Conservation (phyloP, 1,139 yeast genomes). For the Zhuliangozyma blackwelliae region DNA sequence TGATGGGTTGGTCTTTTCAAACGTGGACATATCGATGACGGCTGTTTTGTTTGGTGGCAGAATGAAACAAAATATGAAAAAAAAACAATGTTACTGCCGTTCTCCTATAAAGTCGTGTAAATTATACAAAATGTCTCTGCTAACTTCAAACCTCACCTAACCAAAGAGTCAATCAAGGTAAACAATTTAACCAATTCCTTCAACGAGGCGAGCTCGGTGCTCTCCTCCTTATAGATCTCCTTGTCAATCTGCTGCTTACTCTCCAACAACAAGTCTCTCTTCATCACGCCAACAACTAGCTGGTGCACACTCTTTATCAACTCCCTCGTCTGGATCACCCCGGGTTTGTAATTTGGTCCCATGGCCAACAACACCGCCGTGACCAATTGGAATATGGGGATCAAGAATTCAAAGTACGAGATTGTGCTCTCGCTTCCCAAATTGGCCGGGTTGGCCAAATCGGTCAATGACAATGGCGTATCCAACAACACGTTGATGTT, state of each 20-base stretch:
- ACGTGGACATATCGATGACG: not conserved
- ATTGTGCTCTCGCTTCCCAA: constrained; percentile 22
- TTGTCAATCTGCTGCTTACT: constrained; percentile 8
- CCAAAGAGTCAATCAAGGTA: constrained; percentile 54
- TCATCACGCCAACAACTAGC: constrained; percentile 63
- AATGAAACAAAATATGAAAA: no score
- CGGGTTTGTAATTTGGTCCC: constrained; percentile 72
- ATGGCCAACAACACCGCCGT: constrained; percentile 66
- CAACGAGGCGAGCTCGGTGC: constrained; percentile 27
- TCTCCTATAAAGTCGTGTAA: no score
- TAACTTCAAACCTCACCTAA: constrained; percentile 23
- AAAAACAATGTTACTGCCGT: no score
- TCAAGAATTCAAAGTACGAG: constrained; percentile 63
- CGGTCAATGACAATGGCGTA: constrained; percentile 39
- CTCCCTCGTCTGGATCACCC: constrained; percentile 51
- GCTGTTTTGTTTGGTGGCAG: no score
- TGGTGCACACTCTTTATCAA: constrained; percentile 53
- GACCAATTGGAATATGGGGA: constrained; percentile 76
- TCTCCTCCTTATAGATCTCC: constrained; percentile 18
- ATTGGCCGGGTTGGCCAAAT: constrained; percentile 16
- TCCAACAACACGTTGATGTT: constrained; percentile 48
- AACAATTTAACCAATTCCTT: constrained; percentile 52
- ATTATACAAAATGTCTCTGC: no score
- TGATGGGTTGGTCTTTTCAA: constrained; percentile 55
- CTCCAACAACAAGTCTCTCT: constrained; percentile 55